A percentile compares a stretch with the other conserved stretches of the same genome.
These are phyloP conservation scores for Sarcocystis neurona DNA, from an alignment of 169 alveolate genomes.

Conservation along the genomic window DNA sequence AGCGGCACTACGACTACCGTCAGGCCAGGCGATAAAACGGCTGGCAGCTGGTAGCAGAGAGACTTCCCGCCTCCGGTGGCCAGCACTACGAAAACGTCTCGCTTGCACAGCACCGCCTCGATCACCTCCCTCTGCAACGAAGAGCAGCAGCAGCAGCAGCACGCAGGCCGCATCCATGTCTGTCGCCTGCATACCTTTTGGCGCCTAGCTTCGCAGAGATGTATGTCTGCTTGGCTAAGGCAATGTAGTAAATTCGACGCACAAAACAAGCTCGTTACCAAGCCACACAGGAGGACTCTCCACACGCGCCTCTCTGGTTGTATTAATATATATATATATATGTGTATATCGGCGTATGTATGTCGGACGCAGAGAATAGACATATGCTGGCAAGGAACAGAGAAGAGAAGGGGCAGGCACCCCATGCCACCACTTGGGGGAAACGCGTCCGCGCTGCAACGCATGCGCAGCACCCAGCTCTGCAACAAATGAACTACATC, in stretches of 20 bases:
- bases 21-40: conserved; percentile 84
- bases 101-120: conserved; percentile 88
- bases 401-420: too few species aligned
- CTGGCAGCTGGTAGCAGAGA: conserved; percentile 93
- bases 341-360: too few species aligned
- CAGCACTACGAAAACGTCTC: conserved; percentile 94
- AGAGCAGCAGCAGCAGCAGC: neutral
- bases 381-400: too few species aligned
- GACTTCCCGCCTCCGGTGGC: conserved; percentile 98
- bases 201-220: neutral
- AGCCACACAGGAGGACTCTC: neutral
- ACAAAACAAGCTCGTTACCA: neutral
- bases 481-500: too few species aligned
- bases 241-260: neutral
- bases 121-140: conserved; percentile 88
- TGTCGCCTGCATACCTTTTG: neutral
- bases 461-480: too few species aligned
- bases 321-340: too few species aligned
- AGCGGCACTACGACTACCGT: conserved; percentile 92
- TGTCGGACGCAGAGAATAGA: too few species aligned
- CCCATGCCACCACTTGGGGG: too few species aligned
- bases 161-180: neutral
- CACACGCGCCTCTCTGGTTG: too few species aligned
- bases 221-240: neutral
- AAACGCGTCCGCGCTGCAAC: too few species aligned